Base-by-base conservation (phyloP, 2,329 filamentous ascomycete genomes). In the Exophiala lecanii-corni region DNA sequence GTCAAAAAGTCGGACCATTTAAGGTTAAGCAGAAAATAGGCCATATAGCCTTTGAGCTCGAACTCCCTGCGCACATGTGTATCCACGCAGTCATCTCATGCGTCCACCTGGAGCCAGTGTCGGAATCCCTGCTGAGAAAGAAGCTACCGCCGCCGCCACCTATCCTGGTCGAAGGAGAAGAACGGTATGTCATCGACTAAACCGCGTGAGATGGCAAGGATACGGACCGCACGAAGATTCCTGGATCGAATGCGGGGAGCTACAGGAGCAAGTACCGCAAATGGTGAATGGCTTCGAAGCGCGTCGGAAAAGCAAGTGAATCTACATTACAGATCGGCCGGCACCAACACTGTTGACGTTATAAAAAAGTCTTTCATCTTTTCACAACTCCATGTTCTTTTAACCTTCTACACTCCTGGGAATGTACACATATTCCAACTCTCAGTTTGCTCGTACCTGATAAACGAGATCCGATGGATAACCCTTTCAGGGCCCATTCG, bases 51-150 rank as follows among this genome's bases (percentile, higher is more conserved):
- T 46, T 36, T 26, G 31, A 43, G 21, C 30, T 46, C 3, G 39
- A 46, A 5, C 18, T 46, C 10, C 43, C 39, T 3, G 7, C 9
- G n/a, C 15, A 23, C 15, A n/a, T 25, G 6, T 3, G 30, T 5
- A 26, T 46, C 13, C 39, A 46, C 21, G 39, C 43, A 5, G 43
- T 46, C 12, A 43, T 46, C 26, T 36, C 26, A 4, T 23, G 18
- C 5, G 16, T 34, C 6, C 28, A 46, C 20, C 39, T 46, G 2
- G 43, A 46, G 20, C 36, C 36, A 26, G 12, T 12, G 12, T 6
- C 12, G 12, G 23, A 26, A 12, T 7, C 23, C 23, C 23, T 26
- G n/a, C n/a, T n/a, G n/a, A n/a, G n/a, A n/a, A n/a, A n/a, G n/a
- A n/a, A n/a, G n/a, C n/a, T n/a, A n/a, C n/a, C n/a, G n/a, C n/a